Evolutionary conservation across 192 early-diverging fungal genomes (phyloP), one percentile per base, ranked within the genome.

Genomic region (Entomortierella beljakovae): DNA sequence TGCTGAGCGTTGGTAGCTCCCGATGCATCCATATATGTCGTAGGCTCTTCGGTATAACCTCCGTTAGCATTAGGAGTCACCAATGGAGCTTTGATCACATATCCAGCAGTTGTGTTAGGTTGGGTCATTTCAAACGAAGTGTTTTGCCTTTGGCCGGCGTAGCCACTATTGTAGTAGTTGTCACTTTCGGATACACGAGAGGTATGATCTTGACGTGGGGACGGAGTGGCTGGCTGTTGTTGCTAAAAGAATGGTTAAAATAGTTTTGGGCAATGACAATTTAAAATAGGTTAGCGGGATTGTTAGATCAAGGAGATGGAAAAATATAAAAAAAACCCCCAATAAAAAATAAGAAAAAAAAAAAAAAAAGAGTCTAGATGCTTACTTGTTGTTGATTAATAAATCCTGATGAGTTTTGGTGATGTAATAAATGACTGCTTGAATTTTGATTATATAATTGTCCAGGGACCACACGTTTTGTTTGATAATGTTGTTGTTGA

Each of bases 81-180:
- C 23, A 23, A 6, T 5, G 40, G 48, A 10, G 8, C 34, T 38
- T 64, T 43, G 26, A 40, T 40, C 7, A 40, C 35, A 34, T 65
- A 65, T 3, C 25, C 38, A 20, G 22, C 37, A 10, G 53, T 22
- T 10, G 26, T 48, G 13, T 20, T 20, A 46, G 28, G 11, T n/a
- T 25, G 53, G 2, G 42, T 26, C 58, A 63, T 43, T 5, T 76
- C 64, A 48, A 61, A 77, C 10, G 66, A 57, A 15, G 49, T 51
- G 16, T 69, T 64, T 52, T 63, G 69, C 25, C 40, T 59, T 26
- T 75, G 65, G 2, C n/a, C 25, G 7, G 60, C 60, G 32, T 77
- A 77, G 33, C 34, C 49, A 32, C 42, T 35, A 23, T 77, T 77
- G 42, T 77, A 77, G 49, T 68, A 77, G 18, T 33, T 53, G 2